Conservation (phyloP, 1,284 basidiomycete genomes). For the Fomitopsis pinicola region DNA sequence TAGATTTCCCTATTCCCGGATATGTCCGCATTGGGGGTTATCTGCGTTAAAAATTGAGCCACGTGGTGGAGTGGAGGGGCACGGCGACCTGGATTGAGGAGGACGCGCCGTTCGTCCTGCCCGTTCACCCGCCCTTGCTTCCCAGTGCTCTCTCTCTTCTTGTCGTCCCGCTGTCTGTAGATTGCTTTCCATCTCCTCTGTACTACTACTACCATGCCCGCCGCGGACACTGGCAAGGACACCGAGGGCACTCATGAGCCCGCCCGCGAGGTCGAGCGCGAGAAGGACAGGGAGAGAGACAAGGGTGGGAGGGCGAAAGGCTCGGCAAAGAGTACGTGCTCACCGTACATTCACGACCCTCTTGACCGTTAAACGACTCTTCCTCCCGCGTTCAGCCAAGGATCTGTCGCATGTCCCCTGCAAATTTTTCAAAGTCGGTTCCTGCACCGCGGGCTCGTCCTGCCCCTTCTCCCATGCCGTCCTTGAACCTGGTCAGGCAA, state of each 20-base stretch:
- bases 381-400: conserved; percentile 47
- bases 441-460: conserved; percentile 90
- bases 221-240: conserved; percentile 28
- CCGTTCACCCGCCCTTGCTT: not conserved
- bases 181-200: not conserved
- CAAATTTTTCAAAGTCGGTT: conserved; percentile 95
- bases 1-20: not conserved
- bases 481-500: conserved; percentile 72
- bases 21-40: not conserved
- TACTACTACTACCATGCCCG: conserved; percentile 24
- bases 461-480: conserved; percentile 89
- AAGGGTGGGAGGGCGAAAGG: conserved; percentile 31
- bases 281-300: conserved; percentile 31
- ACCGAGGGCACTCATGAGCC: conserved; percentile 22
- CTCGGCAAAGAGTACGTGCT: conserved; percentile 32
- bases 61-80: conserved; percentile 2
- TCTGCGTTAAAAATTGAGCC: not conserved
- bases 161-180: not conserved
- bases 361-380: not conserved
- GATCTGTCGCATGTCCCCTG: conserved; percentile 96
- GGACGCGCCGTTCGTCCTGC: conserved; percentile 1
- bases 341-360: not conserved
- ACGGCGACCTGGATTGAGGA: not conserved
- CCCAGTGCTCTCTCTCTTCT: not conserved
- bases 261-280: conserved; percentile 29